Conservation (phyloP, 257 asterid genomes). For the Jacaranda copaia region DNA sequence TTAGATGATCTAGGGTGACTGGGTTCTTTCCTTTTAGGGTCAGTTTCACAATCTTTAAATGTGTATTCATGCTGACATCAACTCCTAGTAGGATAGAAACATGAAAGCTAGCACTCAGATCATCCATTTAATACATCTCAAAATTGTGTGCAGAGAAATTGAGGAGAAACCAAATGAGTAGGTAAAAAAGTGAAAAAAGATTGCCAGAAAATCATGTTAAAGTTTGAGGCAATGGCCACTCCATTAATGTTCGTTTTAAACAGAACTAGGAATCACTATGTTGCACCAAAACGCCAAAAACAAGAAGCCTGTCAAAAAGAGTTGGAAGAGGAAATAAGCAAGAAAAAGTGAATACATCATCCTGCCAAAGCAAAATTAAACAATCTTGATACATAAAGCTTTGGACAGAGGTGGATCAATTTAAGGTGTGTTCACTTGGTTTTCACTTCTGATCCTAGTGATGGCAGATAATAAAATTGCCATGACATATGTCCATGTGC, state of each 20-base stretch:
- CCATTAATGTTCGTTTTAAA: neutral
- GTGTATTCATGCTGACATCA: slow-evolving; percentile 82
- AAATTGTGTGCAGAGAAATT: neutral
- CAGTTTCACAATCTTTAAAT: slow-evolving; percentile 71
- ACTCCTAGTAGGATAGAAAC: slow-evolving; percentile 47
- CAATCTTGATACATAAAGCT: slow-evolving; percentile 10
- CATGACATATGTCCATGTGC: neutral
- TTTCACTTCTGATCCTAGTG: neutral
- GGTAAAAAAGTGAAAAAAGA: neutral
- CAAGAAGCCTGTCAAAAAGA: neutral
- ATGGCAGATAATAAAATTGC: neutral
- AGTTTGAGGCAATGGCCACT: neutral
- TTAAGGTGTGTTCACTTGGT: neutral
- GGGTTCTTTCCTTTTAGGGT: slow-evolving; percentile 74
- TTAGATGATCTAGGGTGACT: slow-evolving; percentile 67
- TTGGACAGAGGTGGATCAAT: neutral
- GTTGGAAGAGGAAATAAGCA: neutral
- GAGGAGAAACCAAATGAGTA: slow-evolving; percentile 1
- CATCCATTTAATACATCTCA: slow-evolving; percentile 13
- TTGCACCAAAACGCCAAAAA: neutral
- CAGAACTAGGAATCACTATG: neutral
- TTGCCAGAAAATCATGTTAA: neutral
- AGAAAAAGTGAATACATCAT: neutral
- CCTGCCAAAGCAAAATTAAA: neutral
- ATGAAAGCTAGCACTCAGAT: slow-evolving; percentile 9